These are phyloP conservation scores for Cystobasidiaceae sp. DNA, from an alignment of 1,284 basidiomycete species.

Conservation along the genomic window DNA sequence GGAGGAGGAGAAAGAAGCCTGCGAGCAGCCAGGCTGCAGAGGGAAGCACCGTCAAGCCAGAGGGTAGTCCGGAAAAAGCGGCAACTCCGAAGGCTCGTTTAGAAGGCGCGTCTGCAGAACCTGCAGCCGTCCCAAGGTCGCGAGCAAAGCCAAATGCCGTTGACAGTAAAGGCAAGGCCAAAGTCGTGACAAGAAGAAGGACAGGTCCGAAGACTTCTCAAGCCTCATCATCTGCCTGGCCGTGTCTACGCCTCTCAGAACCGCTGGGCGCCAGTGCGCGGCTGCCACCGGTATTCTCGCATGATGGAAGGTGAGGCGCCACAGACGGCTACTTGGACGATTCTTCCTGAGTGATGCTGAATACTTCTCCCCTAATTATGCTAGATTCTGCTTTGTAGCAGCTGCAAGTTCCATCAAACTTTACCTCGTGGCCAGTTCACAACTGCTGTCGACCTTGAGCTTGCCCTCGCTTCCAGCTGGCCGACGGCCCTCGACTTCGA, in stretches of 20 bases:
- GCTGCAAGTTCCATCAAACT: slow-evolving; percentile 72
- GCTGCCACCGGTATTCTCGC: slow-evolving; percentile 70
- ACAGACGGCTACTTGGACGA: no score
- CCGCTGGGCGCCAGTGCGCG: slow-evolving; percentile 32
- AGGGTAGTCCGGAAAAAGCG: no score
- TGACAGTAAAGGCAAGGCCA: slow-evolving; percentile 1
- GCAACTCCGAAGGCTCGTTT: no score
- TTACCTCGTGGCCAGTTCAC: slow-evolving; percentile 66
- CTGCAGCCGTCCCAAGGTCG: no score
- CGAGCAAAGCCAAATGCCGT: slow-evolving; percentile 44
- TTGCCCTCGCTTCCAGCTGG: slow-evolving; percentile 37
- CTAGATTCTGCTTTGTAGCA: slow-evolving; percentile 80
- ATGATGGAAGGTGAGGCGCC: slow-evolving; percentile 74
- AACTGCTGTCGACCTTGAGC: slow-evolving; percentile 72
- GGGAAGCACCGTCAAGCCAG: background rate
- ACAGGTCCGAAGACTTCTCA: background rate
- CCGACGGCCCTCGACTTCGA: background rate
- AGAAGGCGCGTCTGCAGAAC: no score
- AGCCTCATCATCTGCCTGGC: background rate
- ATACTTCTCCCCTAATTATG: slow-evolving; percentile 30
- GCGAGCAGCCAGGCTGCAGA: background rate
- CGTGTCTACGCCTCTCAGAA: slow-evolving; percentile 12
- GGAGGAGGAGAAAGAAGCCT: no score
- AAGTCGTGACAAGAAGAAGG: slow-evolving; percentile 46
- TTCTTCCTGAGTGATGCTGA: no score